Evolutionary conservation across 768 basidiomycete species (phyloP).

Genomic region (Suillus paluster): DNA sequence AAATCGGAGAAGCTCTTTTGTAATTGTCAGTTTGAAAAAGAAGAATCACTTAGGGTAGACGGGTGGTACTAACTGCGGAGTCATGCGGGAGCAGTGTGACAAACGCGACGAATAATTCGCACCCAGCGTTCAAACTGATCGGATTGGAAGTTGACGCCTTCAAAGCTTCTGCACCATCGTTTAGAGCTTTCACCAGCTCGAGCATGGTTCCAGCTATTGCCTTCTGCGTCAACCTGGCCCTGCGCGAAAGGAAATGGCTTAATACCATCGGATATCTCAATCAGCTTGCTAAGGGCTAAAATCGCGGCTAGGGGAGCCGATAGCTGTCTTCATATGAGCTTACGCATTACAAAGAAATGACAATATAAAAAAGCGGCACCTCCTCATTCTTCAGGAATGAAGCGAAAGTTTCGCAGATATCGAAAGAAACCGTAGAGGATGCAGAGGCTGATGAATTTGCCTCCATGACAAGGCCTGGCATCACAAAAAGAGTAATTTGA

Average conservation of each 20-base stretch:
- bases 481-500: slow-evolving; percentile 4
- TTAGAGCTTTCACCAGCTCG: slow-evolving; percentile 85
- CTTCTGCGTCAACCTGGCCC: not conserved
- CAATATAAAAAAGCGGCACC: slow-evolving; percentile 45
- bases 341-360: not conserved
- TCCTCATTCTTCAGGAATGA: slow-evolving; percentile 65
- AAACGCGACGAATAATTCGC: slow-evolving; percentile 89
- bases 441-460: not conserved
- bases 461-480: not conserved
- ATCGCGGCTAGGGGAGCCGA: slow-evolving; percentile 89
- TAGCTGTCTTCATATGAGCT: slow-evolving; percentile 49
- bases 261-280: slow-evolving; percentile 79
- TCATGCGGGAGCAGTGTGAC: slow-evolving; percentile 85
- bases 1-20: slow-evolving; percentile 79
- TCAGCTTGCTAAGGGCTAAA: slow-evolving; percentile 78
- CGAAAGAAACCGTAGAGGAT: slow-evolving; percentile 33
- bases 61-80: slow-evolving; percentile 60
- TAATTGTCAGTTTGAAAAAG: slow-evolving; percentile 7
- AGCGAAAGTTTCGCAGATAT: slow-evolving; percentile 59
- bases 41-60: slow-evolving; percentile 18
- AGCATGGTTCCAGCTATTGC: slow-evolving; percentile 85
- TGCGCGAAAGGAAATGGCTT: slow-evolving; percentile 19
- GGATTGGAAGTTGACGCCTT: slow-evolving; percentile 70
- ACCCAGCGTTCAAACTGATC: slow-evolving; percentile 87
- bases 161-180: slow-evolving; percentile 71